A percentile compares a stretch with the other conserved stretches of the same genome.
Conservation (phyloP, 768 basidiomycete genomes). For the Boletus rufocinnamomeus region DNA sequence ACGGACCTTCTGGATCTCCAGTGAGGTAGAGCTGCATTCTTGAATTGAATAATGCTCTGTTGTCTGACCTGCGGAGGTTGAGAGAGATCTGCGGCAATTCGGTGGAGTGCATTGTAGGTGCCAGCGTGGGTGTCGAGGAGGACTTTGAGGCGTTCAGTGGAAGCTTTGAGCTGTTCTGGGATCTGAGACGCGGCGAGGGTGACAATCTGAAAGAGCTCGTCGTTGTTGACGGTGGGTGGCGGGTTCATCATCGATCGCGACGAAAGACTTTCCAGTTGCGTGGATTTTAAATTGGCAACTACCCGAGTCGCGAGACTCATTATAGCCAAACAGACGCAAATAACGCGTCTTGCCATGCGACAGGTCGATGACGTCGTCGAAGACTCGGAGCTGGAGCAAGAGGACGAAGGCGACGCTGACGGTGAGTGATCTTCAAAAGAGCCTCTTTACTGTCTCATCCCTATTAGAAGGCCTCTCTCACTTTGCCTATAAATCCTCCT, state of each 20-base stretch:
- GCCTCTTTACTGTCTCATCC: not conserved
- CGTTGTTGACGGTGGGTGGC: constrained; percentile 48
- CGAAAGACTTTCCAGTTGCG: not conserved
- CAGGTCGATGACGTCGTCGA: constrained; percentile 3
- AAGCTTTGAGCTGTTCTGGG: constrained; percentile 49
- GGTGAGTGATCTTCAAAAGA: constrained; percentile 1
- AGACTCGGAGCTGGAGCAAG: not conserved
- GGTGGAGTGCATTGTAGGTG: constrained; percentile 68
- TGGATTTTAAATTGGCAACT: too few relatives aligned
- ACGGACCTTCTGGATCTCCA: constrained; percentile 80
- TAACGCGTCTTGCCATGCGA: constrained; percentile 44
- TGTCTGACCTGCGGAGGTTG: constrained; percentile 70
- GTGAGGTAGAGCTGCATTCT: constrained; percentile 71
- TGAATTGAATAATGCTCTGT: constrained; percentile 87
- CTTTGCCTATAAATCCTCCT: constrained; percentile 39
- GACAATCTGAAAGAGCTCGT: constrained; percentile 69
- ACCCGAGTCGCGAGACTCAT: constrained; percentile 4
- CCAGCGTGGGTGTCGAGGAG: constrained; percentile 66
- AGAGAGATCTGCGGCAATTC: constrained; percentile 63
- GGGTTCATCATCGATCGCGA: constrained; percentile 27
- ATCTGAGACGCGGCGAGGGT: constrained; percentile 74
- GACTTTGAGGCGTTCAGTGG: constrained; percentile 61
- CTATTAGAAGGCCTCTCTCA: constrained; percentile 27
- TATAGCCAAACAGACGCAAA: constrained; percentile 38
- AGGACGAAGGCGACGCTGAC: not conserved